Percentiles rank a stretch among this genome's conserved stretches.
Conservation (phyloP, 441 rosid genomes). For the Pelargonium australe region DNA sequence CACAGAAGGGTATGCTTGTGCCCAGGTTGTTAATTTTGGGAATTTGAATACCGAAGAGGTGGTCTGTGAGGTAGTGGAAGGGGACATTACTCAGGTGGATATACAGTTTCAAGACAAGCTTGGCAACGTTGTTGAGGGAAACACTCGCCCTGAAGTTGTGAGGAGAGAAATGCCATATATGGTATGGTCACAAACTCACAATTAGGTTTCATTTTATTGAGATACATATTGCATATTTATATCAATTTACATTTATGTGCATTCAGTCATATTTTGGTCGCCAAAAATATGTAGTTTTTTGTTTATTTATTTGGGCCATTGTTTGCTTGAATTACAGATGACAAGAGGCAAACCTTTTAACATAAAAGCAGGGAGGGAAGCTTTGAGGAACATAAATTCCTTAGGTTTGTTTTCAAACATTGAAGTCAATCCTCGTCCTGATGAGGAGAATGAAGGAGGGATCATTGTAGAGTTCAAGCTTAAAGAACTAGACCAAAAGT, state of each 20-base stretch:
- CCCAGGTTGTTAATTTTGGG: slow-evolving; percentile 93
- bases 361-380: slow-evolving; percentile 90
- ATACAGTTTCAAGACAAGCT: slow-evolving; percentile 90
- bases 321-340: slow-evolving; percentile 41
- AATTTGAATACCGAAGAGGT: slow-evolving; percentile 81
- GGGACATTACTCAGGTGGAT: slow-evolving; percentile 75
- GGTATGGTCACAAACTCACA: slow-evolving; percentile 25
- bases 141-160: slow-evolving; percentile 73
- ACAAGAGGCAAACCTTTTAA: slow-evolving; percentile 77
- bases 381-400: slow-evolving; percentile 74
- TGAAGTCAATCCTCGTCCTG: slow-evolving; percentile 88
- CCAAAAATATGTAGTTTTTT: background rate
- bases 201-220: background rate
- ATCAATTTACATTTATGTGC: background rate
- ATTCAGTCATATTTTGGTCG: background rate
- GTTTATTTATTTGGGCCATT: slow-evolving; percentile 14
- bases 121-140: slow-evolving; percentile 91
- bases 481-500: slow-evolving; percentile 85
- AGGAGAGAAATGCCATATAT: slow-evolving; percentile 80
- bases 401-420: slow-evolving; percentile 76
- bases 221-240: background rate
- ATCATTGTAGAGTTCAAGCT: slow-evolving; percentile 92
- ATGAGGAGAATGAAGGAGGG: slow-evolving; percentile 91
- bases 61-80: slow-evolving; percentile 93
- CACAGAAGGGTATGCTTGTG: slow-evolving; percentile 92